Percentiles rank a stretch among this genome's conserved stretches.
These are phyloP conservation scores for Botryotinia calthae DNA, from an alignment of 2,329 filamentous ascomycete genomes.

Conservation along the genomic window DNA sequence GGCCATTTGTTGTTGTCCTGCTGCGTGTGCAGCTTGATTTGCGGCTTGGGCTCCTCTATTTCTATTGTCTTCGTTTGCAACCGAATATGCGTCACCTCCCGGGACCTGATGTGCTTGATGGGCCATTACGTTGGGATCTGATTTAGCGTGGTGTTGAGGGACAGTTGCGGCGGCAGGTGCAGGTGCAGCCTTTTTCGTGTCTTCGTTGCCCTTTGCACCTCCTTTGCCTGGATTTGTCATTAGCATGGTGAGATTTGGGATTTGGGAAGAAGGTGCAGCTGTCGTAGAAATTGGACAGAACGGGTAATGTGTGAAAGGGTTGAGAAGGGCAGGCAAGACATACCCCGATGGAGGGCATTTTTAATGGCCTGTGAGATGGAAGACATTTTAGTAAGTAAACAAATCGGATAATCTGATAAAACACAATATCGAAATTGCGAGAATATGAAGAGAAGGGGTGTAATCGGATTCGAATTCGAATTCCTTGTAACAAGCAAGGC, in stretches of 20 bases:
- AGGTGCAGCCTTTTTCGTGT: constrained; percentile 44
- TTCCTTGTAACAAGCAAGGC: not conserved
- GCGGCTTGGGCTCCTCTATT: constrained; percentile 69
- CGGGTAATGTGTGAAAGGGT: not conserved
- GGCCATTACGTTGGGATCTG: constrained; percentile 60
- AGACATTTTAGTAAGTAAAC: constrained; percentile 20
- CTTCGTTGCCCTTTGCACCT: constrained; percentile 54
- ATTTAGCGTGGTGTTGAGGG: constrained; percentile 38
- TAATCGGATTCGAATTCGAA: not conserved
- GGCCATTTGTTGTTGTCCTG: constrained; percentile 52
- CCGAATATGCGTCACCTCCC: constrained; percentile 58
- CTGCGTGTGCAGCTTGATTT: constrained; percentile 61
- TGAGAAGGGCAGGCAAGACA: not conserved
- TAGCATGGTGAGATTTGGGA: not conserved
- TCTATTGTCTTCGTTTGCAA: constrained; percentile 56
- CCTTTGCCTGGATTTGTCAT: constrained; percentile 14
- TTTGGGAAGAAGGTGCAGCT: not conserved
- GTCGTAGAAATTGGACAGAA: too few relatives aligned
- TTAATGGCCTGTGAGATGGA: constrained; percentile 21
- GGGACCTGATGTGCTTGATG: constrained; percentile 51
- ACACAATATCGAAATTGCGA: not conserved
- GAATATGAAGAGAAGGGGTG: not conserved
- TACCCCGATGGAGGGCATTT: constrained; percentile 20
- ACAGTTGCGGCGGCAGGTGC: constrained; percentile 58
- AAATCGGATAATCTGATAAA: not conserved